phyloP scores from a whole-genome alignment of 1,284 basidiomycete genomes.

The Austroboletus novae-zelandiae region DNA sequence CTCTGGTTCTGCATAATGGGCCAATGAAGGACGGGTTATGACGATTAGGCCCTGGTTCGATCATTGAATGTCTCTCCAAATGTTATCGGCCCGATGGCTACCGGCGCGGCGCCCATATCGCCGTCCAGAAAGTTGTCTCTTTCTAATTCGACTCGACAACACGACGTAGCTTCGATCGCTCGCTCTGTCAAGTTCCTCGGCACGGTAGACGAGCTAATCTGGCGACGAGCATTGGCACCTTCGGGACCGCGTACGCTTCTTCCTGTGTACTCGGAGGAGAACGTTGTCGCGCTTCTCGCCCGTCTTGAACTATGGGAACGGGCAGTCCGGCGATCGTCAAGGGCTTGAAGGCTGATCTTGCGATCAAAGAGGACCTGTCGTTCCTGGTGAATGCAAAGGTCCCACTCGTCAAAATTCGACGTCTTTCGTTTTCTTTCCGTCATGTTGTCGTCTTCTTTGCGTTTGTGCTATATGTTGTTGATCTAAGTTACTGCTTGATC shows the following conservation, averaged over 20 bases:
- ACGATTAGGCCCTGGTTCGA: conserved; percentile 10
- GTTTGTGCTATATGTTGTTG: not conserved
- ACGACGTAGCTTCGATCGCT: conserved; percentile 22
- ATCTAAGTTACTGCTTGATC: not conserved
- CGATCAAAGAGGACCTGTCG: not conserved
- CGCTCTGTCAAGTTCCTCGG: conserved; percentile 25
- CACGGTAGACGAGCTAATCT: conserved; percentile 29
- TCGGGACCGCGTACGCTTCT: conserved; percentile 14
- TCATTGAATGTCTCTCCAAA: conserved; percentile 13
- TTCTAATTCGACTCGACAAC: conserved; percentile 3
- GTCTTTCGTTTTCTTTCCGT: not conserved
- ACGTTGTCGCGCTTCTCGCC: conserved; percentile 19
- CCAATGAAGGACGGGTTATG: not conserved
- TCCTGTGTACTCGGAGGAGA: conserved; percentile 27
- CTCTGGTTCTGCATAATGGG: not conserved
- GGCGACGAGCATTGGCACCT: conserved; percentile 18
- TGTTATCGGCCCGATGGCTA: conserved; percentile 1
- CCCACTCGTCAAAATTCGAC: not conserved
- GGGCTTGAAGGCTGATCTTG: conserved; percentile 3
- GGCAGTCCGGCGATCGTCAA: conserved; percentile 20
- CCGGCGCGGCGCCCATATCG: not conserved
- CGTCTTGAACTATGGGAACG: conserved; percentile 32
- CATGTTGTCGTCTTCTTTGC: not conserved
- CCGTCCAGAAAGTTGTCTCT: not conserved
- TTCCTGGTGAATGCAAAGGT: not conserved